Percentiles rank a stretch among this genome's conserved stretches.
phyloP scores from a whole-genome alignment of 495 filamentous ascomycete genomes.

The Trichocladium uniseriatum region DNA sequence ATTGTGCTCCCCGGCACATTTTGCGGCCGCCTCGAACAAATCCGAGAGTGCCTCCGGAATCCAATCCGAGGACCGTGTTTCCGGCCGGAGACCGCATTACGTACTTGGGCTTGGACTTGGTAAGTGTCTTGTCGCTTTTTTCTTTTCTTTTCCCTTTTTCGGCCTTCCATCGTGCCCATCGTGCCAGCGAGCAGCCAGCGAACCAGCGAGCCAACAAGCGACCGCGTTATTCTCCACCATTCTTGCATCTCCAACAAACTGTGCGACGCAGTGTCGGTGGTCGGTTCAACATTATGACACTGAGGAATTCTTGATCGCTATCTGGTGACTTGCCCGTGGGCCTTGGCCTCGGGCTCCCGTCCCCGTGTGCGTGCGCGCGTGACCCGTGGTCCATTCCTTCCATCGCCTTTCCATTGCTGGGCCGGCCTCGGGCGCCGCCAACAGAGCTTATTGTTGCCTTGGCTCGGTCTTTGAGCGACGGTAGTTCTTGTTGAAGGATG shows the following conservation, averaged over 20 bases:
- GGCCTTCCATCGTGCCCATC: background rate
- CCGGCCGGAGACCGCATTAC: constrained; percentile 6
- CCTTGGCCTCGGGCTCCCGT: constrained; percentile 6
- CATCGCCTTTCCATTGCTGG: constrained; percentile 1
- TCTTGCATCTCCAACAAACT: background rate
- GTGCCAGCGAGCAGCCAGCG: no score
- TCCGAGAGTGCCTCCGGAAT: constrained; percentile 7
- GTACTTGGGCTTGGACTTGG: constrained; percentile 3
- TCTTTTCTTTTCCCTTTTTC: background rate
- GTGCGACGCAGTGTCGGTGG: constrained; percentile 6
- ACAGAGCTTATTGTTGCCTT: background rate
- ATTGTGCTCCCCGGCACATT: constrained; percentile 10
- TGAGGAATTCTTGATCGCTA: constrained; percentile 12
- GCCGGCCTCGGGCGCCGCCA: constrained; percentile 1
- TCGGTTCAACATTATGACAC: constrained; percentile 9
- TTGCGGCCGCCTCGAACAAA: constrained; percentile 4
- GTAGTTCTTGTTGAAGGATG: background rate
- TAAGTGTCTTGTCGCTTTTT: constrained; percentile 8
- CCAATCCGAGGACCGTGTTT: constrained; percentile 5
- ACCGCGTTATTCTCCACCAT: background rate
- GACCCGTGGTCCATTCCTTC: constrained; percentile 8
- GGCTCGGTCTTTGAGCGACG: no score
- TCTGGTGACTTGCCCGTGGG: constrained; percentile 17
- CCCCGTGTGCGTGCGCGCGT: constrained; percentile 5
- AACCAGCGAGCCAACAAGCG: background rate